Evolutionary conservation across 768 basidiomycete species (phyloP), one percentile per base, ranked within the genome.

Genomic region (Daedalea quercina): DNA sequence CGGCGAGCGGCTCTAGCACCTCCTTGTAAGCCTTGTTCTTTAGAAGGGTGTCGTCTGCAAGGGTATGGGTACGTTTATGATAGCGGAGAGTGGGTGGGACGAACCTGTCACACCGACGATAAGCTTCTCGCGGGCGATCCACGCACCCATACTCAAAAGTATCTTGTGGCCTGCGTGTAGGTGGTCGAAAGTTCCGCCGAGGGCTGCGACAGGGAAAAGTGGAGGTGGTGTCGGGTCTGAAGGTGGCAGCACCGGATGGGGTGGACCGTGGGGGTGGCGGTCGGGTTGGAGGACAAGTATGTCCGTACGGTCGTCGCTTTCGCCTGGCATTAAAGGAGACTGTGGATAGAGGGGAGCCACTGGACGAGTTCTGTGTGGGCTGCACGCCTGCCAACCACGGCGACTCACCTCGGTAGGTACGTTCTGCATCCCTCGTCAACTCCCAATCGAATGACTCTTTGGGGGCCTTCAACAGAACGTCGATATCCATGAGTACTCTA

Each of bases 111-210:
- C 73, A 3, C 96, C 96, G 57, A 97, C 83, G 55, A 98, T 90
- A 62, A 98, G 70, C 67, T 93, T 94, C 56, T 76, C 67, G 42
- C 70, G 65, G 0, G 94, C 76, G 52, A 98, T 83, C 78, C 87
- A 93, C 1, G 90, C 84, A 12, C 82, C 87, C 84, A 96, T 92
- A 63, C 91, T 90, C 11, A 99, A 79, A 25, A 99, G 80, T 54
- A 99, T 94, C 70, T 96, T 96, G 73, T 99, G 96, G 0, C 95
- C 96, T 3, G 93, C 82, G 65, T 99, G 96, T 15, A 99, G 80
- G 67, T 98, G 96, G 69, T 99, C 96, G 68, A 98, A 98, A 0
- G 96, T 98, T 0, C 96, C 96, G 6, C 96, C 95, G 8, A 97
- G 76, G 0, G 83, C 87, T n/a, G 86, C 81, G 48, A 92, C 88